Base-by-base conservation (phyloP, 2,329 filamentous ascomycete genomes). In the Stachybotrys chartarum region DNA sequence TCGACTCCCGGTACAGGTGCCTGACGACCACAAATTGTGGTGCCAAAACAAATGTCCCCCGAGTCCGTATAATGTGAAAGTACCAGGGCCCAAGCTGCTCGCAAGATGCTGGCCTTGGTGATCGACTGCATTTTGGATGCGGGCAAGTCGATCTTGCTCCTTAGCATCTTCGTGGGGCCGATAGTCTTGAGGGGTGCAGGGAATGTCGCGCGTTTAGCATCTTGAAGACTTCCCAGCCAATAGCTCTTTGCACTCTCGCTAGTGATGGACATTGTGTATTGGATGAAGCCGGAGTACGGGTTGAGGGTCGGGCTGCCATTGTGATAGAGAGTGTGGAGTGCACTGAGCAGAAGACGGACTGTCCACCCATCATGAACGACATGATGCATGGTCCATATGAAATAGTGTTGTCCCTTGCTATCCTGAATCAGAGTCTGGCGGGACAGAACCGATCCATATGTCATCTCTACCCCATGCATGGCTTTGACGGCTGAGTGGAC, bases 321-420 rank as follows among this genome's bases (percentile, higher is more conserved):
- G 24, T 51, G 50, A 30, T 61, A 61, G 7, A 55, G 55, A 12
- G 47, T 47, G 16, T 48, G 31, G 1, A 61, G 45, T 1, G 54
- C 31, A 14, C 57, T 54, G 18, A 63, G 56, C 11, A 65, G 58
- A 5, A 78, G 61, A 3, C 72, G 71, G 71, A 77, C 73, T 0
- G 72, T 75, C 74, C 77, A 79, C 12, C 78, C 78, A 51, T 82
- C 79, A 55, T 80, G 81, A 1, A 79, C 63, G 16, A 72, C 72
- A 57, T 81, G 78, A 30, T 65, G 63, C 30, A 59, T 55, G 2
- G 57, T 58, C 59, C 56, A 62, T n/a, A 62, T 49, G 24, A 63
- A 56, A 16, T 35, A 52, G 1, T 46, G 55, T 1, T 30, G 42
- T 8, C 32, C 45, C 10, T 47, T 12, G 1, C 49, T 7, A 1